phyloP scores from a whole-genome alignment of 495 filamentous ascomycete species.

The Hypomontagnella submonticulosa region DNA sequence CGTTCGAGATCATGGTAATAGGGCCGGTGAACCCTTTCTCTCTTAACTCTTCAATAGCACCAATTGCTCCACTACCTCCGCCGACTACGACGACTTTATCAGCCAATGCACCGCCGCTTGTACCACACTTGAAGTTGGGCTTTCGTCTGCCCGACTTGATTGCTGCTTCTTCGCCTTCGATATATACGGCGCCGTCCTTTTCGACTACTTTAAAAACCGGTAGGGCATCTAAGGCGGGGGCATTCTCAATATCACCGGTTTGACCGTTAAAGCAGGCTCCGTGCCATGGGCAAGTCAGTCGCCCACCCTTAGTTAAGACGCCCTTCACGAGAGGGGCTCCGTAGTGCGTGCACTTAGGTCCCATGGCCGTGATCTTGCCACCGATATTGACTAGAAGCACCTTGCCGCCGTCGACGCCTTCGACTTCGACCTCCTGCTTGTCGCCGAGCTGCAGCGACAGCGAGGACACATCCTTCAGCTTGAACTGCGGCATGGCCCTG shows the following conservation, averaged over 20 bases:
- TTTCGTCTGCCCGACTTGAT: slow-evolving; percentile 80
- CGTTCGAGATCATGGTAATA: slow-evolving; percentile 85
- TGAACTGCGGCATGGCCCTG: slow-evolving; percentile 75
- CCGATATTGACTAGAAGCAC: slow-evolving; percentile 83
- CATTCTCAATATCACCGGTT: slow-evolving; percentile 95
- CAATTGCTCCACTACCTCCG: slow-evolving; percentile 86
- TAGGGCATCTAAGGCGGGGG: slow-evolving; percentile 85
- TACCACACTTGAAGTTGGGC: slow-evolving; percentile 75
- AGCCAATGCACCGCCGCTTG: slow-evolving; percentile 59
- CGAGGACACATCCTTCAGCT: slow-evolving; percentile 80
- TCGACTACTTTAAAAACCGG: slow-evolving; percentile 81
- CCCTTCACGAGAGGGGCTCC: slow-evolving; percentile 86
- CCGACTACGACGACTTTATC: slow-evolving; percentile 89
- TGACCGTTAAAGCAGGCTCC: slow-evolving; percentile 92
- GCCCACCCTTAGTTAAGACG: slow-evolving; percentile 81
- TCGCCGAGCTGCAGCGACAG: slow-evolving; percentile 79
- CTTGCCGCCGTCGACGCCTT: slow-evolving; percentile 86
- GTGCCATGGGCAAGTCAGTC: slow-evolving; percentile 95
- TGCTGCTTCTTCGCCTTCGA: slow-evolving; percentile 80
- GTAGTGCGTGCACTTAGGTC: slow-evolving; percentile 93
- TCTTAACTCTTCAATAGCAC: slow-evolving; percentile 81
- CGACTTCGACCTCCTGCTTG: slow-evolving; percentile 89
- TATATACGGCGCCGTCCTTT: slow-evolving; percentile 83
- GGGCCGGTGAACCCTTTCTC: slow-evolving; percentile 81
- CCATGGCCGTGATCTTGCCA: slow-evolving; percentile 77